phyloP scores from a whole-genome alignment of 805 yeast genomes.

The Zygosaccharomyces siamensis region DNA sequence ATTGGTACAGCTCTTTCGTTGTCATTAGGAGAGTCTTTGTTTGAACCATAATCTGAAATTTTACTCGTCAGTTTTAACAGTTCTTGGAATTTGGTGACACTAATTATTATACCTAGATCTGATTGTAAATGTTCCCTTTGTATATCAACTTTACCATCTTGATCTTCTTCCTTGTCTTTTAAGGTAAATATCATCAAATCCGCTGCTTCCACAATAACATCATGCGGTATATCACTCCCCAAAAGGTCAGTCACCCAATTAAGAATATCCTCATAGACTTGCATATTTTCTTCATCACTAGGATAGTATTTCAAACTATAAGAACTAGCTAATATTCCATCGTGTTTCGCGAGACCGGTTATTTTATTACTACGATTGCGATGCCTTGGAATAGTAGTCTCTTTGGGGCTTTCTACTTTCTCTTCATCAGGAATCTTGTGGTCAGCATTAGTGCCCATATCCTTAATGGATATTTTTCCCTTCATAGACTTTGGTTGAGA shows the following conservation, averaged over 20 bases:
- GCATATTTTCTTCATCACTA: constrained; percentile 46
- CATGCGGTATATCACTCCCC: constrained; percentile 72
- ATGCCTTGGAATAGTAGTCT: constrained; percentile 2
- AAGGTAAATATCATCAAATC: constrained; percentile 23
- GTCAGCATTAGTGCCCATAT: constrained; percentile 53
- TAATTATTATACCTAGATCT: constrained; percentile 36
- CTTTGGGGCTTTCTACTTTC: constrained; percentile 15
- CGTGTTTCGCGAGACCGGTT: neutral
- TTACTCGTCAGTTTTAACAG: constrained; percentile 41
- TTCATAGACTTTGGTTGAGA: constrained; percentile 68
- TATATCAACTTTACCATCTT: constrained; percentile 31
- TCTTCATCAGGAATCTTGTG: constrained; percentile 17
- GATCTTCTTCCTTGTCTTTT: constrained; percentile 19
- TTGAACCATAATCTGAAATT: constrained; percentile 48
- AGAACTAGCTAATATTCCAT: constrained; percentile 35
- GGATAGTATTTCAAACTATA: constrained; percentile 57
- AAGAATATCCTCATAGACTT: constrained; percentile 52
- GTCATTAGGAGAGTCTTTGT: constrained; percentile 17
- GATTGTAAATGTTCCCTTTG: constrained; percentile 46
- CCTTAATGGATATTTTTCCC: constrained; percentile 61
- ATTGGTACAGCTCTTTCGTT: constrained; percentile 42
- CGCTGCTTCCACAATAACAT: constrained; percentile 44
- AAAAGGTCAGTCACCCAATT: constrained; percentile 52
- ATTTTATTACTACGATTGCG: neutral
- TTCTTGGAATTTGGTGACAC: constrained; percentile 40